Conservation (phyloP, 768 basidiomycete species). For the Amanita inopinata region DNA sequence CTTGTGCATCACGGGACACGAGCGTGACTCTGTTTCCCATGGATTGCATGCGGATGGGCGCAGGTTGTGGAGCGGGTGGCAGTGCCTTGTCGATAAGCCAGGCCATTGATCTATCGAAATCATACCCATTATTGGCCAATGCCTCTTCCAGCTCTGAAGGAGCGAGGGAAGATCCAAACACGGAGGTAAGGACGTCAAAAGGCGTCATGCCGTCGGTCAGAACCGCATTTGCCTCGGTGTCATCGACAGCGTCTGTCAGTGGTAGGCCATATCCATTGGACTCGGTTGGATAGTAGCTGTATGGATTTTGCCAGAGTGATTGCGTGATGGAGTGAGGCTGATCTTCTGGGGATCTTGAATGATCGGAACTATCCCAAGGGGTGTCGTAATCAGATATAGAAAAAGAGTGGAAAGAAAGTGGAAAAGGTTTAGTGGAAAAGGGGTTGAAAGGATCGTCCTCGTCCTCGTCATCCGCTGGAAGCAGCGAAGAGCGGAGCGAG, state of each 20-base stretch:
- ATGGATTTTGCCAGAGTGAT: slow-evolving; percentile 18
- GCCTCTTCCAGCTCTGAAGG: slow-evolving; percentile 93
- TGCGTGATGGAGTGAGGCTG: slow-evolving; percentile 23
- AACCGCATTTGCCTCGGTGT: slow-evolving; percentile 40
- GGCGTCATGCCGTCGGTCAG: slow-evolving; percentile 94
- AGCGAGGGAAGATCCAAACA: slow-evolving; percentile 86
- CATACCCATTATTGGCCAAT: slow-evolving; percentile 76
- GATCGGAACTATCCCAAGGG: slow-evolving; percentile 44
- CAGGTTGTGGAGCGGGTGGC: slow-evolving; percentile 33
- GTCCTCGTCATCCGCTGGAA: slow-evolving; percentile 51
- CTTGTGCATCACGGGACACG: slow-evolving; percentile 43
- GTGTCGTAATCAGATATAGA: slow-evolving; percentile 55
- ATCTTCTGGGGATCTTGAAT: slow-evolving; percentile 43
- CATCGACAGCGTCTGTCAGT: slow-evolving; percentile 16
- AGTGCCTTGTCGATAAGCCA: slow-evolving; percentile 77
- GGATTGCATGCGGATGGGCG: slow-evolving; percentile 44
- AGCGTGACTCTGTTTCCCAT: slow-evolving; percentile 62
- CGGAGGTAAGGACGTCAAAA: slow-evolving; percentile 88
- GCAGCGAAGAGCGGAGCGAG: slow-evolving; percentile 53
- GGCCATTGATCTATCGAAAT: slow-evolving; percentile 94
- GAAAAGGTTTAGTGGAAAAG: slow-evolving; percentile 41
- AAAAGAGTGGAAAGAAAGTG: slow-evolving; percentile 53
- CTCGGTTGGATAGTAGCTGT: slow-evolving; percentile 12
- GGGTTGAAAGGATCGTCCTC: slow-evolving; percentile 86
- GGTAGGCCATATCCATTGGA: slow-evolving; percentile 14